Evolutionary conservation across 768 basidiomycete species (phyloP), one percentile per base, ranked within the genome.

Genomic region (Phylloporus sp.): DNA sequence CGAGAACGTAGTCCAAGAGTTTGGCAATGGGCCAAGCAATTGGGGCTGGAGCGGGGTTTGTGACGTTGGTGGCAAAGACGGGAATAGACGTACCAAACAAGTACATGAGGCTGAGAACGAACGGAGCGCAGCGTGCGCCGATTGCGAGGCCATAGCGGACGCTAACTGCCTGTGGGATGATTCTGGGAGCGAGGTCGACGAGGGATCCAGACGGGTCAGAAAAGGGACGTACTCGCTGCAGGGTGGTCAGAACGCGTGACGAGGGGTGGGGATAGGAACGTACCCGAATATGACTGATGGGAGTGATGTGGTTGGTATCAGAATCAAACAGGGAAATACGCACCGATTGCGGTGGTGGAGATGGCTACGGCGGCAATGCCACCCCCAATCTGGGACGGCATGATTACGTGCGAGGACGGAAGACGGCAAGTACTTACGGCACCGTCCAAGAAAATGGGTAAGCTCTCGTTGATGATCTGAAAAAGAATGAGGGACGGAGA

Each of bases 381-480:
- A 5, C 87, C 88, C 18, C 81, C 81, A 34, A 82, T 66, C 60
- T 78, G 22, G 18, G 4, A 14, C 15, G 36, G 57, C 65, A 66
- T n/a, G 6, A 80, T 80, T 47, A 75, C 77, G 54, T 86, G 80
- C 22, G 85, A 29, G 80, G 79, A 48, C 4, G 5, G 3, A 15
- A 84, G 74, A n/a, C n/a, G 67, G 79, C 79, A 61, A 7, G 1
- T 23, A 9, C 65, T 50, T 59, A 78, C 74, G 15, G 86, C 86
- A 53, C 79, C 81, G 57, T 90, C 86, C 38, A 90, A 67, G 62
- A 90, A 90, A 35, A 90, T 88, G 28, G 86, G 86, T 46, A 91
- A 76, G 67, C 84, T 84, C 61, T 90, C 88, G 52, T 90, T 90
- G 44, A 90, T 71, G 47, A 90, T 79, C 87, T 88, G 35, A n/a